Evolutionary conservation across 2,329 filamentous ascomycete genomes (phyloP), one percentile per base, ranked within the genome.

Genomic region (Talaromyces marneffei): DNA sequence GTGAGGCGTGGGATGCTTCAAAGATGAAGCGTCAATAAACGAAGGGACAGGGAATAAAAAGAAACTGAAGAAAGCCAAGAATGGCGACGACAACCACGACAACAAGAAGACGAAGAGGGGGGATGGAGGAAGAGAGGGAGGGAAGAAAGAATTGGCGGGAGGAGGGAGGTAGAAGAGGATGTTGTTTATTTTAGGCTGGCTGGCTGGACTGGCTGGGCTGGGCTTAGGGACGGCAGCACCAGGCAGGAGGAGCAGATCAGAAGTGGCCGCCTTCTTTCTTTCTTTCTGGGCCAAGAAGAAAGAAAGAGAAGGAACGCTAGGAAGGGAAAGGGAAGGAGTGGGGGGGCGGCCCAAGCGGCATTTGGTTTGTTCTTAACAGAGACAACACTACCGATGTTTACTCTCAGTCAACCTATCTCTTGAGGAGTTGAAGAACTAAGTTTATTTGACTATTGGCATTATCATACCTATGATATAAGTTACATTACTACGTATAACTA

Each of bases 1-100:
- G 62, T 27, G 29, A 16, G 44, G 54, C 46, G 62, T 27, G 29
- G 25, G 44, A 48, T 29, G 44, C 44, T 48, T 29, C 44, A 48
- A 64, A 64, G 60, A 61, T 57, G 60, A 55, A 57, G 55, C 33
- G 44, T 60, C 55, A 61, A 60, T 61, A 65, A 66, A 62, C 58
- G 60, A 62, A 54, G 52, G 64, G 62, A 68, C 67, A 10, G 66
- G 70, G 64, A 59, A 56, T 53, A 60, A 63, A 62, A 66, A 60
- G 65, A 59, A 63, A 63, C 65, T 42, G 59, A 57, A 52, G 33
- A 46, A 56, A 37, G 46, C 40, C 35, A 55, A 61, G 52, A 57
- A 64, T 29, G 50, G 57, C 57, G 58, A 55, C 40, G 56, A 60
- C 50, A 29, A 48, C 31, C 23, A 58, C 18, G 48, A 18, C 9